Conservation (phyloP, 805 yeast species). For the Candida andamanensis region DNA sequence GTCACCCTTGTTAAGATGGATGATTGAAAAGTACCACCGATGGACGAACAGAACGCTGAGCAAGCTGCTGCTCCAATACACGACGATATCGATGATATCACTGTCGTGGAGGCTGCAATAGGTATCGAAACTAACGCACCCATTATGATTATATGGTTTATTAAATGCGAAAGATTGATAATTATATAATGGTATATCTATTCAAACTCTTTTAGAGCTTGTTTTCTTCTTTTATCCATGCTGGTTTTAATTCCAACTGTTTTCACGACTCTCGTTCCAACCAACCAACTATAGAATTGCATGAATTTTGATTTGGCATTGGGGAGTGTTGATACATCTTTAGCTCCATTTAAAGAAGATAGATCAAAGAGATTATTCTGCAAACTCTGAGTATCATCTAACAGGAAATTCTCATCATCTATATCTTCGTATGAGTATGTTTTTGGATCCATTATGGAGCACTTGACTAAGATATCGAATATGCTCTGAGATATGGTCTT, state of each 20-base stretch:
- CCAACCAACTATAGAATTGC: slow-evolving; percentile 21
- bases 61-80: slow-evolving; percentile 79
- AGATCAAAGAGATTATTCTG: slow-evolving; percentile 35
- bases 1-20: slow-evolving; percentile 80
- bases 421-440: slow-evolving; percentile 14
- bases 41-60: slow-evolving; percentile 49
- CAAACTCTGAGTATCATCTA: slow-evolving; percentile 27
- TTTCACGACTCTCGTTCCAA: slow-evolving; percentile 5
- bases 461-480: slow-evolving; percentile 18
- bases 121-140: slow-evolving; percentile 74
- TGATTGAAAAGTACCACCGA: slow-evolving; percentile 62
- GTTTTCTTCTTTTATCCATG: slow-evolving; percentile 38
- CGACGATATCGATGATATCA: slow-evolving; percentile 44
- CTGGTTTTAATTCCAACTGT: slow-evolving; percentile 17
- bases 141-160: slow-evolving; percentile 30
- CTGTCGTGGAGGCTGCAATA: slow-evolving; percentile 45
- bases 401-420: slow-evolving; percentile 14
- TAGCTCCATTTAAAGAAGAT: slow-evolving; percentile 38
- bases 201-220: slow-evolving; percentile 38
- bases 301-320: slow-evolving; percentile 20
- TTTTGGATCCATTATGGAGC: slow-evolving; percentile 16
- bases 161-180: neutral
- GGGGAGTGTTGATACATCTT: slow-evolving; percentile 27
- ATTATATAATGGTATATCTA: slow-evolving; percentile 8
- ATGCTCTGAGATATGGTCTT: slow-evolving; percentile 13